phyloP scores from a whole-genome alignment of 2,329 filamentous ascomycete species.

The Trichophyton schoenleinii region DNA sequence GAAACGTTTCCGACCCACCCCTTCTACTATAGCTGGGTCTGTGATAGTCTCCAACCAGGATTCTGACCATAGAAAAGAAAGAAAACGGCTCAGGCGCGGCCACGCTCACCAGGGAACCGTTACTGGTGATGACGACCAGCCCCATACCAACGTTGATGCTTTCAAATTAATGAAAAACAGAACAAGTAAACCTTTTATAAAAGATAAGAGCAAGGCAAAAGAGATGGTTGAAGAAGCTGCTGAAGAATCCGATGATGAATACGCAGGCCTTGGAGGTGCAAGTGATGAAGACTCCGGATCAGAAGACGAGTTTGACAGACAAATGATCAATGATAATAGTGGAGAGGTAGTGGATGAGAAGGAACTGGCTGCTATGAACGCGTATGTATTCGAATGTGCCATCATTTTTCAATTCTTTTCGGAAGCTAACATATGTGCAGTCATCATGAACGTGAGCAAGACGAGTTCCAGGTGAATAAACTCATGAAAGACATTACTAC shows the following conservation, averaged over 20 bases:
- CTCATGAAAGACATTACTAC: conserved; percentile 87
- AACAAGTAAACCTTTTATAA: conserved; percentile 55
- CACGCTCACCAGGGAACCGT: conserved; percentile 34
- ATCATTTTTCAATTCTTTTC: background rate
- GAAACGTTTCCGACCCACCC: conserved; percentile 50
- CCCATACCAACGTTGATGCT: conserved; percentile 36
- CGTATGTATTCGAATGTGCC: conserved; percentile 46
- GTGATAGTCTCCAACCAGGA: conserved; percentile 49
- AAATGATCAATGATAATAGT: conserved; percentile 81
- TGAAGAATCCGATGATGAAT: conserved; percentile 96
- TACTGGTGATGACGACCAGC: conserved; percentile 32
- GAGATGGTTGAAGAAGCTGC: conserved; percentile 86
- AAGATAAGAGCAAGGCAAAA: conserved; percentile 75
- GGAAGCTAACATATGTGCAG: conserved; percentile 31
- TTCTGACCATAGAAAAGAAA: conserved; percentile 45
- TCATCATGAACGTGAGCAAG: conserved; percentile 62
- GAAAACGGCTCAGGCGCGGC: conserved; percentile 34
- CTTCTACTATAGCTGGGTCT: conserved; percentile 59
- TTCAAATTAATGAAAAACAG: conserved; percentile 57
- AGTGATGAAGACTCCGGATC: conserved; percentile 75
- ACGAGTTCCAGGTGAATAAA: conserved; percentile 81
- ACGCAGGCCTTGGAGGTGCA: conserved; percentile 79
- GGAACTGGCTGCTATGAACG: conserved; percentile 73
- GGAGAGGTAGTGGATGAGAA: conserved; percentile 66
- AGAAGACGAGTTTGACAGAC: conserved; percentile 62